Base-by-base conservation (phyloP, 1,139 yeast genomes). In the Sugiyamaella japonica region DNA sequence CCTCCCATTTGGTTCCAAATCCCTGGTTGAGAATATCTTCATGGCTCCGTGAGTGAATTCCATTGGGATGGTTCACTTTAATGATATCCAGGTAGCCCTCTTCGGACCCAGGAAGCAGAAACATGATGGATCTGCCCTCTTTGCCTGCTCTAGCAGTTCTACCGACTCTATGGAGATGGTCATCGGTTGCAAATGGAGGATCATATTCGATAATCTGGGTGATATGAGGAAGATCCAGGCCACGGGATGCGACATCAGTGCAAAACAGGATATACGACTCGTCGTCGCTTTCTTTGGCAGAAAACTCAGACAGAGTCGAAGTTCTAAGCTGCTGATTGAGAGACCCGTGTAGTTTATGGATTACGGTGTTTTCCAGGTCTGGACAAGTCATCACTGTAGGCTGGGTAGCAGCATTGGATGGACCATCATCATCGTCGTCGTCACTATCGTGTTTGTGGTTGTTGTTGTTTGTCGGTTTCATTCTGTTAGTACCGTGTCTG, bases 61-160 rank as follows among this genome's bases (percentile, higher is more conserved):
- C 86, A 59, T 80, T 79, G 12, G 88, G 86, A 71, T 93, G 99
- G 52, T 75, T 73, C 3, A 76, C 74, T 48, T 73, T 74, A 47
- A 85, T 76, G 51, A 73, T 70, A 10, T 84, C 89, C 55, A 86
- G 76, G 68, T 95, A 95, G 9, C 81, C 84, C 72, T 90, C 97
- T 71, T 93, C 99, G 58, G 76, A 79, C 1, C 96, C 95, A 0
- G 99, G 98, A 40, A 91, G 75, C 50, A 95, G 74, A 66, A 93
- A 89, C 57, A 93, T 72, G 2, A 83, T 72, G 61, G 96, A 93
- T 50, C 76, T 75, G 63, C 99, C 99, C 0, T 65, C 57, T 41
- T 84, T 80, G 51, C 88, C 86, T 1, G 98, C 99, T 71, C 99
- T 83, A 0, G 98, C 98, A 0, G 98, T 91, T 75, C 99, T 82